These are phyloP conservation scores for Heimioporus retisporus DNA, from an alignment of 1,284 basidiomycete species.

Conservation along the genomic window DNA sequence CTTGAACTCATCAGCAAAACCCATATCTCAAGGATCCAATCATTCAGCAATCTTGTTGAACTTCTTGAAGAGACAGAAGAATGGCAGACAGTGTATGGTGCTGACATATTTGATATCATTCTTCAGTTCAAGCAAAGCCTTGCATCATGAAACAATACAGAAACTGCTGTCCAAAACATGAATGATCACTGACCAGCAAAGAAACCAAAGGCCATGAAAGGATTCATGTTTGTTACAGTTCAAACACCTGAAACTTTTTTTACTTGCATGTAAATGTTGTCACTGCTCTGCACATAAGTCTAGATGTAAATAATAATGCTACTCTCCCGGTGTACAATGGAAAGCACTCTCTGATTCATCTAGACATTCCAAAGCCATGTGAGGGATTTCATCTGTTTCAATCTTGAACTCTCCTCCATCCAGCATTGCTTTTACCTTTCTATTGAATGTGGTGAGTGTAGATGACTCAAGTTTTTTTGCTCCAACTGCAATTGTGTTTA, in stretches of 20 bases:
- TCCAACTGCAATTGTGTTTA: slow-evolving; percentile 22
- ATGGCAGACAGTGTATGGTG: background rate
- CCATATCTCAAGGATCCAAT: background rate
- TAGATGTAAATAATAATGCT: no score
- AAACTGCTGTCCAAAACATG: no score
- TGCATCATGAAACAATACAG: background rate
- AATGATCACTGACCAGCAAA: no score
- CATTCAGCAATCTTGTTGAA: background rate
- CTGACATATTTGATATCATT: background rate
- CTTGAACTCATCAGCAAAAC: slow-evolving; percentile 6
- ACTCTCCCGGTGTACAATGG: no score
- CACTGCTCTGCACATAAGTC: no score
- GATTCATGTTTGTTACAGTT: no score
- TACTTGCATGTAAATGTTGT: no score
- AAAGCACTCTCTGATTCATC: no score
- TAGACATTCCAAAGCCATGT: no score
- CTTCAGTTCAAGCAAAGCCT: background rate
- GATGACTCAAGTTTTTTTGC: slow-evolving; percentile 29
- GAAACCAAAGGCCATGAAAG: no score
- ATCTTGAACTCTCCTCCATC: slow-evolving; percentile 22
- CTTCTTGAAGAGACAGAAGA: background rate
- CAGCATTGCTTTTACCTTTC: slow-evolving; percentile 24
- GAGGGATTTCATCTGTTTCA: slow-evolving; percentile 29
- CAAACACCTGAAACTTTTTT: no score
- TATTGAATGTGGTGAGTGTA: slow-evolving; percentile 37